These are phyloP conservation scores for Ophiostoma australiae DNA, from an alignment of 2,329 filamentous ascomycete genomes.

Conservation along the genomic window DNA sequence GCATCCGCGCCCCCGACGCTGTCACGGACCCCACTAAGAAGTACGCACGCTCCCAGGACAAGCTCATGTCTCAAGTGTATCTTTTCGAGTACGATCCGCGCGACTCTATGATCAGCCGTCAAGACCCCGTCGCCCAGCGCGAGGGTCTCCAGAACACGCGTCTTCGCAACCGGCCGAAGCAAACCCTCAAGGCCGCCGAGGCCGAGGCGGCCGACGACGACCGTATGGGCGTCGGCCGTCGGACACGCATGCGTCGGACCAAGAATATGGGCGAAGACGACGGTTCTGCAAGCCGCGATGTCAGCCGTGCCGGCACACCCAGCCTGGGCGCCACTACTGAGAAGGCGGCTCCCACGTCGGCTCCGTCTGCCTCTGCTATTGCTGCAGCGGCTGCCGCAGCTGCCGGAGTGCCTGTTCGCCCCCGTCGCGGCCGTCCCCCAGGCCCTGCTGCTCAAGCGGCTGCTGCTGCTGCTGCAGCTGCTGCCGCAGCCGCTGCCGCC, in stretches of 20 bases:
- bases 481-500: background rate
- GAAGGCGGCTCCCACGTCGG: constrained; percentile 38
- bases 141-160: constrained; percentile 53
- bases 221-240: constrained; percentile 45
- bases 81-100: constrained; percentile 58
- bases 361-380: constrained; percentile 35
- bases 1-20: constrained; percentile 45
- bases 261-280: constrained; percentile 42
- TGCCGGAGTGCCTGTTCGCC: constrained; percentile 16
- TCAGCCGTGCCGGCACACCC: constrained; percentile 51
- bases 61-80: constrained; percentile 55
- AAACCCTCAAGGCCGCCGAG: constrained; percentile 56
- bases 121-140: constrained; percentile 53
- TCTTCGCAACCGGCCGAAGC: constrained; percentile 53
- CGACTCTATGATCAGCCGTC: constrained; percentile 52
- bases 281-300: constrained; percentile 44
- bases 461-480: constrained; percentile 16
- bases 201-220: constrained; percentile 40
- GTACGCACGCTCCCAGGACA: constrained; percentile 48
- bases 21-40: constrained; percentile 44
- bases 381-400: constrained; percentile 32
- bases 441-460: constrained; percentile 16
- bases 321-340: constrained; percentile 31
- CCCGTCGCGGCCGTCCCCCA: constrained; percentile 19
- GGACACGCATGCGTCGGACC: constrained; percentile 44